Evolutionary conservation across 208 protist species (phyloP), one percentile per base, ranked within the genome.

Genomic region (Trichomonas gallinae): DNA sequence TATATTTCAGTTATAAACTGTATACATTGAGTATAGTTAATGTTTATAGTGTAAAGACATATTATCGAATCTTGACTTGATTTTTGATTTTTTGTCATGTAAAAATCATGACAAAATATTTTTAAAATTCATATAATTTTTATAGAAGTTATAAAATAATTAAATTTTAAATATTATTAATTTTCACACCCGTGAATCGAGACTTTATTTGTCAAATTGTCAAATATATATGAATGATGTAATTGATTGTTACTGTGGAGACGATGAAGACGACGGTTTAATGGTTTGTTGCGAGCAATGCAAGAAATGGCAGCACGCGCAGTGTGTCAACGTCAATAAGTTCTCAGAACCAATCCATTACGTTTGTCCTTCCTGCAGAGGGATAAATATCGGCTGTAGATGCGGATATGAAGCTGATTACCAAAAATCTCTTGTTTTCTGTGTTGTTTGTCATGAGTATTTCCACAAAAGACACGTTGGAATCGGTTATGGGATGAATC

Each of bases 301-400:
- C 45, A 48, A 93, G 17, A 93, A 93, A 93, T 93, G 87, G 87
- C 87, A 93, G 31, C 87, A 93, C 31, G 87, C 87, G 15, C 40
- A 42, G 15, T 93, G 87, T 44, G 87, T 93, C 34, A 93, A 93
- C 45, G 15, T 34, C 0, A 93, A 93, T 51, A 51, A 48, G 21
- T 93, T 93, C 45, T 49, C 40, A 58, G n/a, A n/a, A 23, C 87
- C 87, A 48, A 23, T 8, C 0, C 40, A 51, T 48, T 93, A 93
- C n/a, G 17, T 93, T 51, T 93, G 87, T 15, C 87, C 87, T 38
- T 21, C 44, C 38, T 93, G 87, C 38, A 34, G 17, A 51, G 44
- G 44, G 36, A 93, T 93, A 34, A n/a, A 93, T 15, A 51, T 93
- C 10, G 87, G 26, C 34, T 93, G 87, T 93, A 93, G 26, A 26